Conservation (phyloP, 2,329 filamentous ascomycete species). For the Diaporthe sp. region DNA sequence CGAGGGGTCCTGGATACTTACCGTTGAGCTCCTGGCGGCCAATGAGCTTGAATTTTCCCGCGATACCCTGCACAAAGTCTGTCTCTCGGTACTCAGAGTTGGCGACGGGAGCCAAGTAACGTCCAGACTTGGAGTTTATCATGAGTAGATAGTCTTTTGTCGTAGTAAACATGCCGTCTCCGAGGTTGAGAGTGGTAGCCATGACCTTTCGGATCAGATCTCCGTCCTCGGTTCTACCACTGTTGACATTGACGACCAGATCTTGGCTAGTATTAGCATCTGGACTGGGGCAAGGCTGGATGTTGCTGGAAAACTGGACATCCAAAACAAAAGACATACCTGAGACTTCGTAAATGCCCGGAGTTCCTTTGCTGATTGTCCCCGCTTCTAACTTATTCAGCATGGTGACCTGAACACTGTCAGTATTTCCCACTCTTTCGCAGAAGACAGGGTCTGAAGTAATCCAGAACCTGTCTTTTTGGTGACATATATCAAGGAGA, state of each 20-base stretch:
- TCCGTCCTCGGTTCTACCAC: neutral
- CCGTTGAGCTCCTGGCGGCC: slow-evolving; percentile 16
- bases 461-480: neutral
- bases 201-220: slow-evolving; percentile 8
- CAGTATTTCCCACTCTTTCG: neutral
- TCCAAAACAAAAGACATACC: neutral
- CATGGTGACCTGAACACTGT: neutral
- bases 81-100: slow-evolving; percentile 13
- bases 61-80: slow-evolving; percentile 1
- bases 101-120: neutral
- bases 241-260: slow-evolving; percentile 8
- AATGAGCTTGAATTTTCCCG: slow-evolving; percentile 8
- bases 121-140: slow-evolving; percentile 1
- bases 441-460: neutral
- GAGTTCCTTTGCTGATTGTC: neutral
- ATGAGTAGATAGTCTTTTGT: slow-evolving; percentile 13
- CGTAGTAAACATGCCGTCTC: slow-evolving; percentile 1
- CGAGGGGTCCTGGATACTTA: neutral
- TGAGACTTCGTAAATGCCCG: slow-evolving; percentile 4
- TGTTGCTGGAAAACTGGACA: too few species aligned
- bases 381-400: neutral
- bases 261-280: neutral
- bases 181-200: slow-evolving; percentile 4
- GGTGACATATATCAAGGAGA: neutral
- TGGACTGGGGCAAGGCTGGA: neutral